Conservation (phyloP, 176 grass and related monocot genomes). For the Oryza longistaminata region DNA sequence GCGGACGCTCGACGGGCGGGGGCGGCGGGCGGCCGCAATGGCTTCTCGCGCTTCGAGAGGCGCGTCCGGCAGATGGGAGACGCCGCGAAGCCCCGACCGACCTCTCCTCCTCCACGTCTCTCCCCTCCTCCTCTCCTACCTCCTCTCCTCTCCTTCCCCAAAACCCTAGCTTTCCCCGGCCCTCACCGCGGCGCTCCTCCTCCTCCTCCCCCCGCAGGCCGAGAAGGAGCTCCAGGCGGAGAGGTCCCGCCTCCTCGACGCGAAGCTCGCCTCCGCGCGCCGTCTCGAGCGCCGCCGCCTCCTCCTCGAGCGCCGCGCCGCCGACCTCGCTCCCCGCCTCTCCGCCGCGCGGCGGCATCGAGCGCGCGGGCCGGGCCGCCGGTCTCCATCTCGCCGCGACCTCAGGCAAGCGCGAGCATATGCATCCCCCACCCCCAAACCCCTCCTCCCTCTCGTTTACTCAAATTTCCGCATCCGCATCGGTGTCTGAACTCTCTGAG, state of each 20-base stretch:
- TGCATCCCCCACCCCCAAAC: background rate
- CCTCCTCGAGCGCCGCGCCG: slow-evolving; percentile 62
- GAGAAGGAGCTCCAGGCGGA: slow-evolving; percentile 76
- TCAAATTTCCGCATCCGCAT: background rate
- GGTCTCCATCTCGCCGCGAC: slow-evolving; percentile 36
- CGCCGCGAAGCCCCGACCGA: too few species aligned
- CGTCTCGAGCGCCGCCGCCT: slow-evolving; percentile 61
- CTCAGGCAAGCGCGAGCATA: slow-evolving; percentile 30
- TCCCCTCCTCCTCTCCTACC: background rate
- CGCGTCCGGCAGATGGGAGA: slow-evolving; percentile 83
- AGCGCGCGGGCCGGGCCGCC: slow-evolving; percentile 44
- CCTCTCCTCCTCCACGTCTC: slow-evolving; percentile 67
- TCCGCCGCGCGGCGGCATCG: slow-evolving; percentile 58
- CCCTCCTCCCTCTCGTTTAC: background rate
- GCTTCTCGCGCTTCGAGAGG: too few species aligned
- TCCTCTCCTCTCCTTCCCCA: background rate
- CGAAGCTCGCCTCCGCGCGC: slow-evolving; percentile 47
- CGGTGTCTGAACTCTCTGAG: background rate
- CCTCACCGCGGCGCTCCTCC: slow-evolving; percentile 17
- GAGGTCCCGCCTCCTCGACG: slow-evolving; percentile 52
- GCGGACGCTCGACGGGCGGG: too few species aligned
- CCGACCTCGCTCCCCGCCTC: slow-evolving; percentile 68
- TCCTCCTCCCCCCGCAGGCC: slow-evolving; percentile 38
- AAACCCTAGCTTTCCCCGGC: slow-evolving; percentile 27
- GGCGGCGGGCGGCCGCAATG: too few species aligned